These are phyloP conservation scores for Volvariella surrecta DNA, from an alignment of 1,284 basidiomycete genomes.

Conservation along the genomic window DNA sequence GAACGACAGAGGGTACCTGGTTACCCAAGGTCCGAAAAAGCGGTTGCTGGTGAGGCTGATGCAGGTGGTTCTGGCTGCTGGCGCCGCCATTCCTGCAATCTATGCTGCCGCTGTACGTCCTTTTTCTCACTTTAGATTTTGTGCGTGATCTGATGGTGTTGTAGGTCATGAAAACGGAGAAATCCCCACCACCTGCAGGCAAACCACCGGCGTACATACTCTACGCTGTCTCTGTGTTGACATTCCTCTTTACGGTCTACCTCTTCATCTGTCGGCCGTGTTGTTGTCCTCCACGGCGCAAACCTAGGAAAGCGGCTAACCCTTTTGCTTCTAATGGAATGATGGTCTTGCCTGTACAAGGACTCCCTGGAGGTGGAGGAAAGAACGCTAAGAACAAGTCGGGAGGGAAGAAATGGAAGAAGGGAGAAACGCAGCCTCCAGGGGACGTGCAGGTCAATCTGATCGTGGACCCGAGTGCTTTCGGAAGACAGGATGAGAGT, in stretches of 20 bases:
- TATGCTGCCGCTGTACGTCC: conserved; percentile 47
- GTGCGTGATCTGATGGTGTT: conserved; percentile 8
- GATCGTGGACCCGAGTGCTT: conserved; percentile 58
- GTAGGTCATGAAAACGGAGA: conserved; percentile 48
- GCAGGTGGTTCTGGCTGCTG: conserved; percentile 41
- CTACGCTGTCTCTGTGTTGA: conserved; percentile 47
- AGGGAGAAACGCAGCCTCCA: conserved; percentile 11
- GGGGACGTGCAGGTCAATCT: conserved; percentile 60
- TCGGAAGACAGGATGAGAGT: conserved; percentile 27
- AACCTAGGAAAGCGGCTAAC: conserved; percentile 13
- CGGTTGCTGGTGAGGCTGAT: conserved; percentile 39
- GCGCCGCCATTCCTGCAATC: conserved; percentile 44
- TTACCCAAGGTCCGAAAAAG: conserved; percentile 55
- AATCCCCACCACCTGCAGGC: conserved; percentile 45
- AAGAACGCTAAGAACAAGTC: conserved; percentile 27
- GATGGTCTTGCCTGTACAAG: conserved; percentile 57
- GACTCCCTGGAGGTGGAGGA: conserved; percentile 29
- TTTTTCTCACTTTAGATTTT: not conserved
- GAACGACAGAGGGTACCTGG: conserved; percentile 43
- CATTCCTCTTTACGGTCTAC: conserved; percentile 41
- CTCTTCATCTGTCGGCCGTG: conserved; percentile 52
- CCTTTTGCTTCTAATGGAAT: conserved; percentile 36
- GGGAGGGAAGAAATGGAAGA: conserved; percentile 17
- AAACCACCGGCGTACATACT: conserved; percentile 47
- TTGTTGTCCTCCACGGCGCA: conserved; percentile 30